Percentiles rank a stretch among this genome's conserved stretches.
phyloP scores from a whole-genome alignment of 1,139 yeast genomes.

The Suhomyces choctaworum region DNA sequence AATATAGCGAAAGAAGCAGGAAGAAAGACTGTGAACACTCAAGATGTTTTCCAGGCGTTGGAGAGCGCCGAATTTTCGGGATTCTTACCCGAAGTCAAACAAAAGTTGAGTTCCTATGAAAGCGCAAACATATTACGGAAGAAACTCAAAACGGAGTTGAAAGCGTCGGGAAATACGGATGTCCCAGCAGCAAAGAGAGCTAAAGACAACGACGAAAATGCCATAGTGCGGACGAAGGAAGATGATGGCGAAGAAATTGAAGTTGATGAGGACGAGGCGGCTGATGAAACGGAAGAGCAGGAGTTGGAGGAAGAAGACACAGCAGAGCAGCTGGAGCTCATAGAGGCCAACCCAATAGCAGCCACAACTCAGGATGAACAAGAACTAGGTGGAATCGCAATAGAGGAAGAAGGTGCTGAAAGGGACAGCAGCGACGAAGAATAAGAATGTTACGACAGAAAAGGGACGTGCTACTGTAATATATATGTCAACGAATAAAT shows the following conservation, averaged over 20 bases:
- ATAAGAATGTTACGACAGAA: conserved; percentile 6
- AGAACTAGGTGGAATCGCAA: conserved; percentile 22
- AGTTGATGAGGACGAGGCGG: conserved; percentile 16
- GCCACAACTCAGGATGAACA: conserved; percentile 25
- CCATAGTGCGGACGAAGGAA: conserved; percentile 25
- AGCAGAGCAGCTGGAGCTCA: conserved; percentile 18
- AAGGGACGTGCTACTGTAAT: no score
- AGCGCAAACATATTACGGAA: conserved; percentile 42
- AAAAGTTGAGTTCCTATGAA: conserved; percentile 49
- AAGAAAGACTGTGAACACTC: conserved; percentile 64
- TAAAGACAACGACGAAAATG: conserved; percentile 23
- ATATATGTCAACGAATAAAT: no score
- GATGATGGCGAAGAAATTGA: conserved; percentile 26
- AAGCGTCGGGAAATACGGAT: not conserved
- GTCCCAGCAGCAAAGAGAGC: conserved; percentile 17
- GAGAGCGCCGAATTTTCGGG: conserved; percentile 56
- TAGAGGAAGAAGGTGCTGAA: conserved; percentile 20
- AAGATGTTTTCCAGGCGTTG: conserved; percentile 62
- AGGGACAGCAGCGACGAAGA: conserved; percentile 19
- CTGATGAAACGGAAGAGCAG: conserved; percentile 21
- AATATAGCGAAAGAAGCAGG: conserved; percentile 50
- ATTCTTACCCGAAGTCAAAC: conserved; percentile 54
- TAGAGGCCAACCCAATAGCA: conserved; percentile 25
- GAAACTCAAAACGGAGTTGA: conserved; percentile 22
- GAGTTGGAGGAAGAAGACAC: conserved; percentile 13